Percentiles rank a stretch among this genome's conserved stretches.
Conservation (phyloP, 2,329 filamentous ascomycete species). For the Huntiella decipiens region DNA sequence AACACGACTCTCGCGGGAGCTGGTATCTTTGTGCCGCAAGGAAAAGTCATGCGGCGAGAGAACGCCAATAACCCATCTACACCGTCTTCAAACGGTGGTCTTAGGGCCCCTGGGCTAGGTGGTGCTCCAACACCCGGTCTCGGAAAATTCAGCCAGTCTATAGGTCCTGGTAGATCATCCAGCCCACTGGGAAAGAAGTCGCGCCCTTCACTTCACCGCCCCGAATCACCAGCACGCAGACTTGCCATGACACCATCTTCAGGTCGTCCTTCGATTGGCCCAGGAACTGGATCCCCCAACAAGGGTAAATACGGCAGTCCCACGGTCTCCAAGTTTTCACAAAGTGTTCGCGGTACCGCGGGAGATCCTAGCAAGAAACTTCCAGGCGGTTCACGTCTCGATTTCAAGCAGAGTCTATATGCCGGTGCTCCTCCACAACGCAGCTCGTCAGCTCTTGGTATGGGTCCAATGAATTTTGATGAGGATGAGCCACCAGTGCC, state of each 20-base stretch:
- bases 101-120: too few species aligned
- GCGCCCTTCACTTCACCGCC: conserved; percentile 63
- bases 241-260: conserved; percentile 39
- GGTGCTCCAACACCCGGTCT: conserved; percentile 42
- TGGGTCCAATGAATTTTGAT: conserved; percentile 25
- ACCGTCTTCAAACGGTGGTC: conserved; percentile 34
- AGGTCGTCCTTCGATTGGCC: conserved; percentile 36
- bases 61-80: conserved; percentile 42
- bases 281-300: conserved; percentile 23
- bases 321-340: conserved; percentile 31
- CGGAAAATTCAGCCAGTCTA: conserved; percentile 73
- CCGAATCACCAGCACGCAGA: conserved; percentile 67
- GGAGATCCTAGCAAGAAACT: conserved; percentile 41
- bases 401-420: conserved; percentile 28
- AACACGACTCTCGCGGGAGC: conserved; percentile 56
- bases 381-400: conserved; percentile 23
- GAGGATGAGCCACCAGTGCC: conserved; percentile 30
- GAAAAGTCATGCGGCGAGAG: conserved; percentile 55
- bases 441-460: conserved; percentile 40
- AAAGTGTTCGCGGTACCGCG: conserved; percentile 41
- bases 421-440: conserved; percentile 23
- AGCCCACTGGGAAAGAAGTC: conserved; percentile 47
- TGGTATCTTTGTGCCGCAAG: conserved; percentile 81
- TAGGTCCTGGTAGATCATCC: conserved; percentile 53
- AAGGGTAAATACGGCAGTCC: conserved; percentile 41